A percentile compares a stretch with the other conserved stretches of the same genome.
Evolutionary conservation across 2,329 filamentous ascomycete genomes (phyloP).

Genomic region (Aspergillus intermedius): DNA sequence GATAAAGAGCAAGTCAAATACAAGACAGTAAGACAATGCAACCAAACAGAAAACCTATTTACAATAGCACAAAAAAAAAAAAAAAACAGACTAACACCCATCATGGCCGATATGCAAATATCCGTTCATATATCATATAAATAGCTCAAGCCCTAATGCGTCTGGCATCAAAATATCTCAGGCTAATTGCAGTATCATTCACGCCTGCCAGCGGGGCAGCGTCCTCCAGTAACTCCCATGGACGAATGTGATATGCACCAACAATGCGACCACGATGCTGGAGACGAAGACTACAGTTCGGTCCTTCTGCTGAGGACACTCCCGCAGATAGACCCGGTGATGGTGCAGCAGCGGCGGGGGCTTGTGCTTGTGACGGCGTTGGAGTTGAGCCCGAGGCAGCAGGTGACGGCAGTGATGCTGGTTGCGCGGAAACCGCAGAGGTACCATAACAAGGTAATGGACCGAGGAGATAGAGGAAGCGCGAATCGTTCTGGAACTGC

Average conservation of each 20-base stretch:
- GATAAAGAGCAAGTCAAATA: neutral
- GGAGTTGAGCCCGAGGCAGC: constrained; percentile 24
- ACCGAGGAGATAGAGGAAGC: constrained; percentile 38
- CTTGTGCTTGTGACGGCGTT: constrained; percentile 12
- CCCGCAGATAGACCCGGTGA: neutral
- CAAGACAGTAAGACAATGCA: neutral
- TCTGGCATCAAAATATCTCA: constrained; percentile 38
- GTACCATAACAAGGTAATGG: constrained; percentile 23
- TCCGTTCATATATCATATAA: neutral
- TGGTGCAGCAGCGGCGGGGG: neutral
- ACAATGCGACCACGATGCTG: constrained; percentile 31
- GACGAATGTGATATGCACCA: constrained; percentile 31
- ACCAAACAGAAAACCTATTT: neutral
- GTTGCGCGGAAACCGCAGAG: constrained; percentile 13
- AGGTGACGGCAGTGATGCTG: constrained; percentile 26
- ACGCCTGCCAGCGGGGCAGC: constrained; percentile 37
- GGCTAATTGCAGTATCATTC: constrained; percentile 41
- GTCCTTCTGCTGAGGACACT: constrained; percentile 15
- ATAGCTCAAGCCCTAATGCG: constrained; percentile 22
- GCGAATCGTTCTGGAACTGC: constrained; percentile 33
- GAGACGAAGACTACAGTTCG: constrained; percentile 28
- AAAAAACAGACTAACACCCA: too few species aligned
- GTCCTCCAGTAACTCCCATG: constrained; percentile 42
- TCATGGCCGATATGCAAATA: neutral
- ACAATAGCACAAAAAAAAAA: neutral